phyloP scores from a whole-genome alignment of 768 basidiomycete species.

The Trametes cingulata region DNA sequence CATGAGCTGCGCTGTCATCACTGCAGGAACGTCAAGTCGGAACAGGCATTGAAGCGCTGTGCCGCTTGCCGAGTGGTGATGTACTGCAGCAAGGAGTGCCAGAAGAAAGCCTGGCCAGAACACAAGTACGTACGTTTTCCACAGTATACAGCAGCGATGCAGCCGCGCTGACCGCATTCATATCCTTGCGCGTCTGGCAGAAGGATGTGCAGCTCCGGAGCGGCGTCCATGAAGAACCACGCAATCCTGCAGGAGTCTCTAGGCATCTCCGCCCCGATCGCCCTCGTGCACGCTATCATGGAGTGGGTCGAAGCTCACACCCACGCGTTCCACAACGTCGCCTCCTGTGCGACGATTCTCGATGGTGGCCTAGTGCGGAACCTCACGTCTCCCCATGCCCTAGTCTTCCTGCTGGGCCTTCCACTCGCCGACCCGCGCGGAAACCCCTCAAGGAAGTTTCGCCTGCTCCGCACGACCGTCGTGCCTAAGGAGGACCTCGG shows the following conservation, averaged over 20 bases:
- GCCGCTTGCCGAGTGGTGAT: neutral
- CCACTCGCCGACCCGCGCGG: too few relatives aligned
- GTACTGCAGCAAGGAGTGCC: neutral
- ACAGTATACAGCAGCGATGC: neutral
- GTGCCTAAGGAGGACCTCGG: too few relatives aligned
- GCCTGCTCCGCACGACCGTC: too few relatives aligned
- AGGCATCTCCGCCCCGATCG: neutral
- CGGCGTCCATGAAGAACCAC: neutral
- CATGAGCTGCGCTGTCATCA: neutral
- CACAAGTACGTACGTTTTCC: neutral
- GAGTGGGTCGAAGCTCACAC: neutral
- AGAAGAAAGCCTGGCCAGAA: neutral
- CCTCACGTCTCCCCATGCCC: too few relatives aligned
- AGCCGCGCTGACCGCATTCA: neutral
- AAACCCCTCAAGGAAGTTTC: too few relatives aligned
- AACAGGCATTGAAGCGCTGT: neutral
- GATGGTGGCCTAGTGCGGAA: neutral
- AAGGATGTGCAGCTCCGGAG: neutral
- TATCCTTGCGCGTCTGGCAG: neutral
- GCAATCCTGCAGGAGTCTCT: neutral
- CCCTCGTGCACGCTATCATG: neutral
- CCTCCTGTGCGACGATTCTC: neutral
- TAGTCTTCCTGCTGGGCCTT: too few relatives aligned
- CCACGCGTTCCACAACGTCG: neutral
- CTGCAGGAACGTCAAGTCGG: neutral